Conservation (phyloP, 2,329 filamentous ascomycete genomes). For the Fusarium decemcellulare region DNA sequence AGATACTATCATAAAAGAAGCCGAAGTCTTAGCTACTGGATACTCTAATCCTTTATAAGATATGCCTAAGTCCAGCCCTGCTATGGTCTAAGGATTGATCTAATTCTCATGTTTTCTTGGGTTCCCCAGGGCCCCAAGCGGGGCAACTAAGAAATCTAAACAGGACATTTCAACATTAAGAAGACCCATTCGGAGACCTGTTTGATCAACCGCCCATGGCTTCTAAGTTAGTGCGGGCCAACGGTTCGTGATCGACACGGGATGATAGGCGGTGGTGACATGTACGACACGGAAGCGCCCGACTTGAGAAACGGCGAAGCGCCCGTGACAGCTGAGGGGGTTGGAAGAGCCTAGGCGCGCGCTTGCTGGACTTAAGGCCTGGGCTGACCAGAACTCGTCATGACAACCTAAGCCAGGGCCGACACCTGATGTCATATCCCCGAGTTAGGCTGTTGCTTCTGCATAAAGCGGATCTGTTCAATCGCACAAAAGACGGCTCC, state of each 20-base stretch:
- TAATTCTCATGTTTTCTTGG: no score
- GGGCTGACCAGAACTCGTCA: neutral
- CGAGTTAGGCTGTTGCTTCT: no score
- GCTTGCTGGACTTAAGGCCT: slow-evolving; percentile 12
- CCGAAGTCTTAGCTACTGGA: no score
- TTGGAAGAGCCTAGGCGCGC: slow-evolving; percentile 17
- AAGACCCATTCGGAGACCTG: neutral
- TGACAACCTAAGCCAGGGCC: neutral
- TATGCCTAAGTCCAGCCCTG: no score
- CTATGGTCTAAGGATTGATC: no score
- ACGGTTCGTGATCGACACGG: slow-evolving; percentile 23
- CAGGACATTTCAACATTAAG: no score
- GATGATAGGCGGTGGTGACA: slow-evolving; percentile 6
- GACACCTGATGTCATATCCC: neutral
- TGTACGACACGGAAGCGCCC: slow-evolving; percentile 17
- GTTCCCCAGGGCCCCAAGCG: no score
- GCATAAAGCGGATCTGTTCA: no score
- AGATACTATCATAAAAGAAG: no score
- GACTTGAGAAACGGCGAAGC: slow-evolving; percentile 21
- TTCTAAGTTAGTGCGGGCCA: slow-evolving; percentile 15
- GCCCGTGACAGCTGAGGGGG: slow-evolving; percentile 2
- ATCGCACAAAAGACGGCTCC: no score
- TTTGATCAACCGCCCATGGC: slow-evolving; percentile 12
- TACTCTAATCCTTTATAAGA: no score
- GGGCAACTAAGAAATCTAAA: no score